A percentile compares a stretch with the other conserved stretches of the same genome.
Conservation (phyloP, 305 asterid genomes). For the Andrographis paniculata region DNA sequence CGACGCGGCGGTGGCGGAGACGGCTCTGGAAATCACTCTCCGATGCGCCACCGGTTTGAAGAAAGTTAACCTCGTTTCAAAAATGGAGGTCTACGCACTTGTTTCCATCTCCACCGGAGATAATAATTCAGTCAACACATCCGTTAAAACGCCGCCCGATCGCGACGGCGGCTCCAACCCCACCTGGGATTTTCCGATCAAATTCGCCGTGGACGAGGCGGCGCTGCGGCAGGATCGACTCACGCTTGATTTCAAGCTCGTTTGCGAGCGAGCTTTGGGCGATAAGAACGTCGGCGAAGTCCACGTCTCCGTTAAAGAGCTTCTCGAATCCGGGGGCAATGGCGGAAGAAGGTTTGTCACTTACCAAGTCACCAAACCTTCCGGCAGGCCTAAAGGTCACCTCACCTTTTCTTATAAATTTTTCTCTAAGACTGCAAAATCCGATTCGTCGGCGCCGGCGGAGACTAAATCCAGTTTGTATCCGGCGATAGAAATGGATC, state of each 20-base stretch:
- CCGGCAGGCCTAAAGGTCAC: constrained; percentile 74
- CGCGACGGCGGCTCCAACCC: constrained; percentile 57
- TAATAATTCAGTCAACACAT: too few species aligned
- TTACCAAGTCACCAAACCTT: constrained; percentile 72
- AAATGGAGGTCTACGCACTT: constrained; percentile 75
- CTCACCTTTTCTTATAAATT: constrained; percentile 52
- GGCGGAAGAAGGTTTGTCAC: constrained; percentile 38
- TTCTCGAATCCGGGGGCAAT: constrained; percentile 34
- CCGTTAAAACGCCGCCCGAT: constrained; percentile 44
- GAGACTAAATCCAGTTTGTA: too few species aligned
- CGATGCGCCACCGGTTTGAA: constrained; percentile 53
- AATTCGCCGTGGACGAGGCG: constrained; percentile 50
- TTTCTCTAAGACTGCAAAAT: constrained; percentile 18
- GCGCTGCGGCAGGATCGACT: constrained; percentile 48
- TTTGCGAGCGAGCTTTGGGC: constrained; percentile 57
- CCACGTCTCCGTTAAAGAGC: constrained; percentile 56
- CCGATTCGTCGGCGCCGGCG: constrained; percentile 3
- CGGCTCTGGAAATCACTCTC: constrained; percentile 47
- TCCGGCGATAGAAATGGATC: background rate
- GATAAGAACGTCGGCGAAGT: constrained; percentile 77
- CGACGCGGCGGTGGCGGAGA: constrained; percentile 49
- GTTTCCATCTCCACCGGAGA: constrained; percentile 53
- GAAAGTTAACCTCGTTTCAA: constrained; percentile 55
- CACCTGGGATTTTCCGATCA: constrained; percentile 58
- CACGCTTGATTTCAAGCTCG: constrained; percentile 46